These are phyloP conservation scores for Aspergillus asperescens DNA, from an alignment of 495 filamentous ascomycete genomes.

Conservation along the genomic window DNA sequence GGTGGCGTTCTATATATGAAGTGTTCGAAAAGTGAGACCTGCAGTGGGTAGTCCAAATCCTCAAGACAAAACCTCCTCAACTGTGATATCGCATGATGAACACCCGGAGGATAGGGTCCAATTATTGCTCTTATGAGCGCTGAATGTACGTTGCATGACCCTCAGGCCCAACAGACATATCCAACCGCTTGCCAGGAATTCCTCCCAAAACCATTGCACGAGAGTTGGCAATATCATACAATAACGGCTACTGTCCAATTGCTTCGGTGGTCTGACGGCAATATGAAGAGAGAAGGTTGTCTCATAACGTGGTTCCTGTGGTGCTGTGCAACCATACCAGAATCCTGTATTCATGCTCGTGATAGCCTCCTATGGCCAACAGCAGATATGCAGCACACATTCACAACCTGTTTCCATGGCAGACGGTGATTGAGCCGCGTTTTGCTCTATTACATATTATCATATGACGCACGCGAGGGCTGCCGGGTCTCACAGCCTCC, in stretches of 20 bases:
- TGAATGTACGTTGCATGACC: not conserved
- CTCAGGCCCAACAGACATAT: not conserved
- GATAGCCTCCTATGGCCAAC: not conserved
- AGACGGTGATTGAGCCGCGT: not conserved
- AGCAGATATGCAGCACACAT: not conserved
- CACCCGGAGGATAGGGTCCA: not conserved
- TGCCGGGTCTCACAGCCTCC: not conserved
- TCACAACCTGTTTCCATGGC: not conserved
- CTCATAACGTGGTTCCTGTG: conserved; percentile 4
- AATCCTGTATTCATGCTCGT: not conserved
- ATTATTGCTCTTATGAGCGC: not conserved
- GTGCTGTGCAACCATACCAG: conserved; percentile 9
- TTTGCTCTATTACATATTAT: not conserved
- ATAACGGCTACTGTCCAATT: not conserved
- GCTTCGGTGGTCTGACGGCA: not conserved
- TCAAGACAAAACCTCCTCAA: not conserved
- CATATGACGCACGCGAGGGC: not conserved
- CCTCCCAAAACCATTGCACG: not conserved
- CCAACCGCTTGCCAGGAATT: not conserved
- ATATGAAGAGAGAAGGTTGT: not conserved
- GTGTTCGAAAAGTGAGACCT: not conserved
- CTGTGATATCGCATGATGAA: not conserved
- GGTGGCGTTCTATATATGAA: not conserved
- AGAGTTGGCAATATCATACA: not conserved
- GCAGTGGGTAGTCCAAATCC: not conserved